Evolutionary conservation across 225 moss, liverwort and hornwort genomes (phyloP), one percentile per base, ranked within the genome.

Genomic region (Sphagnum tenellum): DNA sequence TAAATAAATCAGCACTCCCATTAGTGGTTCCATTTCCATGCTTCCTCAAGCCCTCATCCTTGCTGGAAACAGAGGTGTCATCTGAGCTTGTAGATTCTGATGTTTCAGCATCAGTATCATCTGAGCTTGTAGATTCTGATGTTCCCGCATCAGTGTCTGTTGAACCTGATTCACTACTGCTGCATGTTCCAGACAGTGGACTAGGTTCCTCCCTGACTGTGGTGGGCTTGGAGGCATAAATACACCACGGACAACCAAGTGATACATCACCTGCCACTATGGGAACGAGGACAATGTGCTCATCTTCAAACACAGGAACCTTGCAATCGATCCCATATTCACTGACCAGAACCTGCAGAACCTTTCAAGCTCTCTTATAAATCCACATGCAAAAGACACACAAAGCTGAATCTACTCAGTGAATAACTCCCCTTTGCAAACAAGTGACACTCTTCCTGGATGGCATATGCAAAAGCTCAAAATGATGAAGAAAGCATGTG

Each of bases 271-370:
- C 79, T 66, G 77, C 75, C 64, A 82, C 61, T 49, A 86, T 55
- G 53, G 86, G 80, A 56, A 82, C 77, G n/a, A 86, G 67, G 0
- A 78, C 82, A 57, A 78, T 46, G 56, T 82, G 66, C 60, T 80
- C 86, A 70, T 86, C 86, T 64, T 82, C 82, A 73, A 86, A 86
- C 5, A 86, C 79, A 66, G 86, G 77, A 49, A 74, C 45, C 10
- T 79, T 69, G 11, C 77, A 57, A 53, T 63, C 62, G 7, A 51
- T 64, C 45, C 69, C 65, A 63, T 77, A 82, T 61, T 86, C 86
- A 59, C 79, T 86, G 47, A 86, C 79, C 60, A 78, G 60, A 13
- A 86, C 81, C 78, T 73, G 78, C 77, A 59, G 13, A 44, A 3
- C 9, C 29, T 29, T 29, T 29, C 29, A 29, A 29, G 29, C 29